Base-by-base conservation (phyloP, 768 basidiomycete genomes). In the Saitozyma podzolica region DNA sequence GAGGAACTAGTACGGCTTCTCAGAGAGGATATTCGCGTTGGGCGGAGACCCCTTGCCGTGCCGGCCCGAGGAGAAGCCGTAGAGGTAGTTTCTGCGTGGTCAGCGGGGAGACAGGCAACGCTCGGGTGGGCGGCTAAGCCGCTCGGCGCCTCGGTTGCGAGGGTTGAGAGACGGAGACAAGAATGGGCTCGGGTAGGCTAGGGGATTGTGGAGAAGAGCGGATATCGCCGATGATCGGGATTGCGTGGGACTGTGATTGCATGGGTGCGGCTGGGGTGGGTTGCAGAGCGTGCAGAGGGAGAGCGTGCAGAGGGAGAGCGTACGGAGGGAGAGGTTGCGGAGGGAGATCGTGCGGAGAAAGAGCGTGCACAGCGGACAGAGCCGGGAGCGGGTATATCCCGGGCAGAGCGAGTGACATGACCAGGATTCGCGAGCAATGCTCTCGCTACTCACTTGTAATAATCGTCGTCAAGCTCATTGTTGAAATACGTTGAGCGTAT, bases 401-500 rank as follows among this genome's bases (percentile, higher is more conserved):
- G 16, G 11, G 40, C 11, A 42, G 56, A 40, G 19, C 41, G 40
- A 13, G 14, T 29, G 47, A 29, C 13, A 19, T 11, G 41, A 45
- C 19, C 50, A n/a, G 7, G 17, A 11, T 42, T 8, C 55, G 6
- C n/a, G 39, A 5, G 41, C 5, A 45, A 29, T 29, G 29, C 29
- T 2, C 29, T 29, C 5, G 2, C 29, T 8, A 62, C 76, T 63
- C 53, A 78, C 75, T 72, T 76, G 75, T 80, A 80, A 54, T 79
- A 79, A 37, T 80, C 80, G 60, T 93, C 89, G 76, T 97, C 91
- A 56, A 96, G 84, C n/a, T 85, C 82, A 77, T 92, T 89, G 64
- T 88, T 86, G 82, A 99, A 99, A 81, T 93, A 97, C 14, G 89
- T 80, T 68, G 92, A 87, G 39, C 91, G 87, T 85, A 97, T 91